A percentile compares a stretch with the other conserved stretches of the same genome.
These are phyloP conservation scores for Daldinia bambusicola DNA, from an alignment of 495 filamentous ascomycete genomes.

Conservation along the genomic window DNA sequence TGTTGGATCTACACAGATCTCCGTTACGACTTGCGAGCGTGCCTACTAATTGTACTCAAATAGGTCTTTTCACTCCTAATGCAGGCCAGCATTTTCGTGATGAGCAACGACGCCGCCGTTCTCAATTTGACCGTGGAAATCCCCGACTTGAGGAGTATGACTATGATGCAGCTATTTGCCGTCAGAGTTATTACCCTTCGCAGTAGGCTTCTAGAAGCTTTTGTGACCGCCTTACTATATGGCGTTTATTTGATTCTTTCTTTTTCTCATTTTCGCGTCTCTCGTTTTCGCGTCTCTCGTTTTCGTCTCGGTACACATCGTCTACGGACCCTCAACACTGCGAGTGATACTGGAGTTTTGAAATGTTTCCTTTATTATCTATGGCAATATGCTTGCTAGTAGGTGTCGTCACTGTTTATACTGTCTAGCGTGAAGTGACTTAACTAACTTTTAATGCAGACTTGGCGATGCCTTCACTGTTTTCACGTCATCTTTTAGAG, in stretches of 20 bases:
- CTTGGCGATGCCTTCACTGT: conserved; percentile 9
- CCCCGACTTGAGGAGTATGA: conserved; percentile 69
- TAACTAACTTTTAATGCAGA: conserved; percentile 9
- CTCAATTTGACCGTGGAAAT: conserved; percentile 80
- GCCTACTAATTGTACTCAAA: conserved; percentile 19
- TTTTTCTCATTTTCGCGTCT: neutral
- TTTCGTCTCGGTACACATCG: neutral
- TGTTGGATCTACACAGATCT: conserved; percentile 44
- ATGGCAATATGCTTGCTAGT: conserved; percentile 14
- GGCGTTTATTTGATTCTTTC: conserved; percentile 1
- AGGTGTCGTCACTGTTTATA: neutral
- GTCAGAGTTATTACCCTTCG: conserved; percentile 45
- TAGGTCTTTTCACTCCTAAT: conserved; percentile 77
- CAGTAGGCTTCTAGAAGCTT: conserved; percentile 32
- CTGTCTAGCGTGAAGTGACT: too few relatives aligned
- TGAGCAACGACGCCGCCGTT: conserved; percentile 79
- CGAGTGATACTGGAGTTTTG: conserved; percentile 5
- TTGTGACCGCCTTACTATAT: neutral
- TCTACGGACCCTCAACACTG: conserved; percentile 6
- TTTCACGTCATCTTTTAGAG: conserved; percentile 4
- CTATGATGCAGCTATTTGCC: conserved; percentile 52
- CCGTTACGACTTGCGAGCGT: neutral
- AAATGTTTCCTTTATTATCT: neutral
- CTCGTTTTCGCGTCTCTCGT: neutral
- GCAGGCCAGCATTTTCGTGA: conserved; percentile 77